A percentile compares a stretch with the other conserved stretches of the same genome.
Conservation (phyloP, 345 rosid genomes). For the Adansonia digitata region DNA sequence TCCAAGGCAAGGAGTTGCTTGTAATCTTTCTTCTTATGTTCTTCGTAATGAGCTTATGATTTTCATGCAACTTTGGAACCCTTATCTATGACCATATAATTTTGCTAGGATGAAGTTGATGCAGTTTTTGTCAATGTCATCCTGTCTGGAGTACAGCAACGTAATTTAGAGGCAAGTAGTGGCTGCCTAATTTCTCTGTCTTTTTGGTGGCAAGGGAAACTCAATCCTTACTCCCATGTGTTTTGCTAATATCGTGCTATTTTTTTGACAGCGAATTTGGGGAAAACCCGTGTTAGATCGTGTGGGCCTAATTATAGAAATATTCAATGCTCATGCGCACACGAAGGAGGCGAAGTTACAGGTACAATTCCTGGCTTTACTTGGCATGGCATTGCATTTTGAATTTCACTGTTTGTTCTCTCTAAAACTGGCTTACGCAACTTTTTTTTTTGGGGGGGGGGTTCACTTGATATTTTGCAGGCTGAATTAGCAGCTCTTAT, state of each 20-base stretch:
- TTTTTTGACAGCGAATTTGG: slow-evolving; percentile 53
- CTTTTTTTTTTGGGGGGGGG: background rate
- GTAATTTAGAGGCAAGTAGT: slow-evolving; percentile 79
- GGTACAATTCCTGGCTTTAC: slow-evolving; percentile 36
- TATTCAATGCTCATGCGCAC: slow-evolving; percentile 94
- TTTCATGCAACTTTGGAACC: slow-evolving; percentile 4
- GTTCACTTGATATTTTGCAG: slow-evolving; percentile 29
- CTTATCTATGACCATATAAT: slow-evolving; percentile 5
- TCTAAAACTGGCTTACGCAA: background rate
- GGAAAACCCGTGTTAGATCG: slow-evolving; percentile 83
- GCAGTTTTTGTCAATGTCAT: slow-evolving; percentile 79
- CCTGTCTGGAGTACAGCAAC: slow-evolving; percentile 72
- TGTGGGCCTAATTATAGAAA: slow-evolving; percentile 89
- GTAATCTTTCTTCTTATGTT: background rate
- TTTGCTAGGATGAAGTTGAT: slow-evolving; percentile 66
- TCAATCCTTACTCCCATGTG: background rate
- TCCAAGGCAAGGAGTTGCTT: slow-evolving; percentile 54
- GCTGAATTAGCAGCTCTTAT: slow-evolving; percentile 87
- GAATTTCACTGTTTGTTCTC: background rate
- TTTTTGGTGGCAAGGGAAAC: background rate
- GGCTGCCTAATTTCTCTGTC: slow-evolving; percentile 10
- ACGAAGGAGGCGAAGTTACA: slow-evolving; percentile 90
- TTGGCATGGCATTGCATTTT: background rate
- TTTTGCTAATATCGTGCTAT: background rate
- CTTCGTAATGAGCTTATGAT: background rate